Conservation (phyloP, 768 basidiomycete species). For the Serpula lacrymans region DNA sequence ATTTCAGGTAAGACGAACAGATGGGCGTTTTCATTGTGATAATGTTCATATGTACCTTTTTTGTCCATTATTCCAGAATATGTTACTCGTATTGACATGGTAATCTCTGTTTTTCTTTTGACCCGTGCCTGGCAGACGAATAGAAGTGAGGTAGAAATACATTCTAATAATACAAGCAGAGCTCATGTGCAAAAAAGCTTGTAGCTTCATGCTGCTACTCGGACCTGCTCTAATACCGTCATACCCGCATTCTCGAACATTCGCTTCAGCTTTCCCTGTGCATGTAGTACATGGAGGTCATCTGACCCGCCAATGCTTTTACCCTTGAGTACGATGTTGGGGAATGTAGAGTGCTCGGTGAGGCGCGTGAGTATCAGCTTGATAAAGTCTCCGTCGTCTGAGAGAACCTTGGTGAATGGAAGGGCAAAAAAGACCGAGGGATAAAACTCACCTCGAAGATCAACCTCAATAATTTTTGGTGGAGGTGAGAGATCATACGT, state of each 20-base stretch:
- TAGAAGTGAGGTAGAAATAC: neutral
- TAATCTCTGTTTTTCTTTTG: neutral
- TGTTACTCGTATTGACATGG: neutral
- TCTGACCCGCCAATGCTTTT: conserved; percentile 66
- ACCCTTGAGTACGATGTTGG: conserved; percentile 68
- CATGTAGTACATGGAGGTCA: conserved; percentile 46
- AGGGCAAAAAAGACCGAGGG: neutral
- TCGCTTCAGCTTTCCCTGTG: conserved; percentile 38
- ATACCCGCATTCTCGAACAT: conserved; percentile 50
- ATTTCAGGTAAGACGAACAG: no score
- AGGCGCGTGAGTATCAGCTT: conserved; percentile 65
- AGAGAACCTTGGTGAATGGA: neutral
- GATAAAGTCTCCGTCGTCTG: conserved; percentile 61
- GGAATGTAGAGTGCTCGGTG: conserved; percentile 68
- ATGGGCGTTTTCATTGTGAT: no score
- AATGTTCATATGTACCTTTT: no score
- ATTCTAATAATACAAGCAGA: neutral
- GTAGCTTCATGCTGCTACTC: neutral
- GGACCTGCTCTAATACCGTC: conserved; percentile 23
- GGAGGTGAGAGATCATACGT: conserved; percentile 58
- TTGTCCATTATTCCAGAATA: no score
- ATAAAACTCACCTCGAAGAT: conserved; percentile 52
- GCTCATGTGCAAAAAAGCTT: conserved; percentile 5
- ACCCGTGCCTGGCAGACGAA: neutral
- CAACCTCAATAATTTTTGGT: conserved; percentile 73